phyloP scores from a whole-genome alignment of 1,139 yeast species.

The Saccharomycopsis hybrid region DNA sequence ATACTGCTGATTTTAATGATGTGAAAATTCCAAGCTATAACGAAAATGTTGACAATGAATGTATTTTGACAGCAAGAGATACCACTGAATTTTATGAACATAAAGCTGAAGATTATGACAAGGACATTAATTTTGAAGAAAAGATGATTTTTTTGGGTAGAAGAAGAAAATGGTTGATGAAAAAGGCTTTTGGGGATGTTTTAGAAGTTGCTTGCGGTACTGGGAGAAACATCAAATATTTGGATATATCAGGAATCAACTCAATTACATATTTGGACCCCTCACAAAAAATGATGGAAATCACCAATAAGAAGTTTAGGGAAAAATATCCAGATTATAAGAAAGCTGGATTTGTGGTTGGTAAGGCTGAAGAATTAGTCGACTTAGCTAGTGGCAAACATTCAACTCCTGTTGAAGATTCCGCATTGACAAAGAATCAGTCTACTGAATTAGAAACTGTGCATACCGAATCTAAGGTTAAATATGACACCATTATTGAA shows the following conservation, averaged over 20 bases:
- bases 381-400: slow-evolving; percentile 39
- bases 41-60: slow-evolving; percentile 30
- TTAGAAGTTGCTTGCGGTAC: slow-evolving; percentile 95
- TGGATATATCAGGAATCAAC: slow-evolving; percentile 51
- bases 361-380: slow-evolving; percentile 82
- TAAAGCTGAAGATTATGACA: slow-evolving; percentile 77
- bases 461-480: slow-evolving; percentile 31
- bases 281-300: slow-evolving; percentile 76
- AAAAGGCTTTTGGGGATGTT: slow-evolving; percentile 76
- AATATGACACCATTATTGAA: slow-evolving; percentile 87
- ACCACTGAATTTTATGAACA: slow-evolving; percentile 77
- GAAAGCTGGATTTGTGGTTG: slow-evolving; percentile 80
- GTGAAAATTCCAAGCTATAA: slow-evolving; percentile 47
- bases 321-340: slow-evolving; percentile 56
- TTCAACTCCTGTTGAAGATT: slow-evolving; percentile 5
- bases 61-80: slow-evolving; percentile 65
- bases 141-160: slow-evolving; percentile 72
- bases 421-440: no score
- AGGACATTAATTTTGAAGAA: slow-evolving; percentile 83
- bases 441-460: slow-evolving; percentile 11
- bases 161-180: slow-evolving; percentile 80
- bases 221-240: slow-evolving; percentile 80
- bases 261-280: slow-evolving; percentile 85
- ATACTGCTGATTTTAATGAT: slow-evolving; percentile 30
- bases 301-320: slow-evolving; percentile 70